A percentile compares a stretch with the other conserved stretches of the same genome.
phyloP scores from a whole-genome alignment of 2,329 filamentous ascomycete genomes.

The Phaeosphaeriaceae sp. region DNA sequence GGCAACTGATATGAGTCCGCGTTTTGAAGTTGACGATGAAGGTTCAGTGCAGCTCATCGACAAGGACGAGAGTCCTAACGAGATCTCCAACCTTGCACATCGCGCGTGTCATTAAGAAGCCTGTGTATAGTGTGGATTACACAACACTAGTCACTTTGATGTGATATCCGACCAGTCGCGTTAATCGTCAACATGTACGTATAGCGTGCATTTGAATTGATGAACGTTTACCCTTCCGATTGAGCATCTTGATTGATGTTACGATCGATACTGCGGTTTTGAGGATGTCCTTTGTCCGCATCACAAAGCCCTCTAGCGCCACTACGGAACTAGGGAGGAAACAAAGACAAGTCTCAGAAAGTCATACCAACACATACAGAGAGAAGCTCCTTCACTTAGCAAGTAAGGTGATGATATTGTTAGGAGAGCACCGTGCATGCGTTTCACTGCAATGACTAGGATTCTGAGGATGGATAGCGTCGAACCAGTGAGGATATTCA shows the following conservation, averaged over 20 bases:
- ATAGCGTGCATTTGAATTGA: conserved; percentile 58
- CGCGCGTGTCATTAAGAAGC: conserved; percentile 49
- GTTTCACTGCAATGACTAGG: conserved; percentile 39
- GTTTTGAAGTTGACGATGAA: conserved; percentile 38
- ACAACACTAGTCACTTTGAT: conserved; percentile 54
- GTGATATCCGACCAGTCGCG: conserved; percentile 67
- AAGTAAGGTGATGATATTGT: conserved; percentile 20
- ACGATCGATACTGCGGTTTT: conserved; percentile 76
- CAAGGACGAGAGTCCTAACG: conserved; percentile 44
- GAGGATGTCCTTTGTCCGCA: conserved; percentile 93
- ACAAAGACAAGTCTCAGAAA: conserved; percentile 94
- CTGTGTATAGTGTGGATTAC: conserved; percentile 55
- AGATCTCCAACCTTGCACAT: conserved; percentile 53
- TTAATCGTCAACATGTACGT: conserved; percentile 68
- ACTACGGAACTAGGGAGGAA: conserved; percentile 69
- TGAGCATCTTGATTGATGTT: conserved; percentile 29
- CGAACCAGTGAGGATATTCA: conserved; percentile 22
- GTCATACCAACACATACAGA: conserved; percentile 81
- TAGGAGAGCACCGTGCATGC: conserved; percentile 17
- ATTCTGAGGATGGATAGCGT: conserved; percentile 13
- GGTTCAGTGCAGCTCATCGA: conserved; percentile 59
- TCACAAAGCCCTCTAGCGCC: conserved; percentile 65
- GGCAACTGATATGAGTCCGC: conserved; percentile 12
- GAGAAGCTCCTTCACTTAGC: conserved; percentile 55
- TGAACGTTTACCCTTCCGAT: conserved; percentile 60